Conservation (phyloP, 805 yeast species). For the Wickerhamiella azymoides region DNA sequence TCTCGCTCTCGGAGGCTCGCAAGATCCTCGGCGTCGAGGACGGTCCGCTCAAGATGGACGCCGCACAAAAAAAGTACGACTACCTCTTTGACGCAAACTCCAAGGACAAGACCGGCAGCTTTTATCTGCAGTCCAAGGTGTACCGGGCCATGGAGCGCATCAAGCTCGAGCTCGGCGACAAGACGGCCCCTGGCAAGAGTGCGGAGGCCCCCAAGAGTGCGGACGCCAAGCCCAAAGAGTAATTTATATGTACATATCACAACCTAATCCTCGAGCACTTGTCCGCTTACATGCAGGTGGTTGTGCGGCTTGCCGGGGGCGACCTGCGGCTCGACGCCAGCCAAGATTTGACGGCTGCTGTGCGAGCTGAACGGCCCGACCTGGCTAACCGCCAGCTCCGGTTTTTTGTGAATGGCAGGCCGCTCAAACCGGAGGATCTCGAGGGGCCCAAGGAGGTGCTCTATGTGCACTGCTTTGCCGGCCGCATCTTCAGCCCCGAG, state of each 20-base stretch:
- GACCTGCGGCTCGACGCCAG: slow-evolving; percentile 23
- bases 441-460: slow-evolving; percentile 25
- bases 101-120: slow-evolving; percentile 91
- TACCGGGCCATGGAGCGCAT: slow-evolving; percentile 88
- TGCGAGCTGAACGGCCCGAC: slow-evolving; percentile 27
- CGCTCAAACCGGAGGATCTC: slow-evolving; percentile 44
- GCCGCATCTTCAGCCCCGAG: slow-evolving; percentile 41
- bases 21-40: slow-evolving; percentile 74
- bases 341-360: slow-evolving; percentile 27
- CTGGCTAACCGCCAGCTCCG: slow-evolving; percentile 39
- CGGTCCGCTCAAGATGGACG: slow-evolving; percentile 35
- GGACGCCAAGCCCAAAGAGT: background rate
- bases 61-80: slow-evolving; percentile 54
- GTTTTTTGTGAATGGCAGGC: slow-evolving; percentile 55
- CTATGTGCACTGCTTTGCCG: slow-evolving; percentile 68
- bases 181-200: slow-evolving; percentile 9
- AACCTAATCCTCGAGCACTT: slow-evolving; percentile 2
- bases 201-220: background rate
- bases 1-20: slow-evolving; percentile 77
- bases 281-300: slow-evolving; percentile 12
- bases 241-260: background rate
- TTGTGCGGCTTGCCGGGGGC: slow-evolving; percentile 36
- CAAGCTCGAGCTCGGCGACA: slow-evolving; percentile 51
- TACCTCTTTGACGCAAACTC: slow-evolving; percentile 79
- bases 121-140: slow-evolving; percentile 84